Base-by-base conservation (phyloP, 352 stramenopile species). In the Phytophthora palmivora region DNA sequence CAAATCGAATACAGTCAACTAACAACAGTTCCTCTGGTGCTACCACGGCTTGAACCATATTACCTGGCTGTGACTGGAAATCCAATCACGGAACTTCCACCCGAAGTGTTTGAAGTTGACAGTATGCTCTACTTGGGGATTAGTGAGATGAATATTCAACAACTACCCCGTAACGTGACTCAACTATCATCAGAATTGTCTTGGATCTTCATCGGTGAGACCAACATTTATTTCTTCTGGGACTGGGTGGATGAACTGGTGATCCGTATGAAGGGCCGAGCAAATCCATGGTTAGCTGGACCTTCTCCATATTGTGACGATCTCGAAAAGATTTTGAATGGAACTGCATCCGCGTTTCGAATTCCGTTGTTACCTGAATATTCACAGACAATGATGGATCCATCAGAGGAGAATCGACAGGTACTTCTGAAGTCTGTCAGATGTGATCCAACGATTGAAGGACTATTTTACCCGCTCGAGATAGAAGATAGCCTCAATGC, bases 51-150 rank as follows among this genome's bases (percentile, higher is more conserved):
- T 10, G 8, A 60, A 12, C 36, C 57, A 3, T 22, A 15, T 0
- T 75, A 73, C 14, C 7, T 78, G 10, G 55, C 61, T 9, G 46
- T 79, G 22, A 56, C 48, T 12, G 46, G 58, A 1, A 74, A 67
- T 22, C 67, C 70, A 6, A 66, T 76, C 26, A 51, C 26, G 0
- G 30, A 54, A 8, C 41, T 79, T 2, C 54, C 70, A 10, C 21
- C 26, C 8, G 32, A 43, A 9, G 15, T 76, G 9, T 71, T 74
- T 9, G 18, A 63, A 2, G 21, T 58, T 10, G n/a, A 44, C 9
- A 28, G 26, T 12, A 37, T 70, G 41, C 0, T 37, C 2, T 47
- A 57, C 28, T 10, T 74, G 21, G 38, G 61, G 1, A 19, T 63
- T 10, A 49, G 60, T 6, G 28, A 47, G 7, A 67, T 48, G 16